Evolutionary conservation across 805 yeast genomes (phyloP).

Genomic region (Schizosaccharomyces octosporus): DNA sequence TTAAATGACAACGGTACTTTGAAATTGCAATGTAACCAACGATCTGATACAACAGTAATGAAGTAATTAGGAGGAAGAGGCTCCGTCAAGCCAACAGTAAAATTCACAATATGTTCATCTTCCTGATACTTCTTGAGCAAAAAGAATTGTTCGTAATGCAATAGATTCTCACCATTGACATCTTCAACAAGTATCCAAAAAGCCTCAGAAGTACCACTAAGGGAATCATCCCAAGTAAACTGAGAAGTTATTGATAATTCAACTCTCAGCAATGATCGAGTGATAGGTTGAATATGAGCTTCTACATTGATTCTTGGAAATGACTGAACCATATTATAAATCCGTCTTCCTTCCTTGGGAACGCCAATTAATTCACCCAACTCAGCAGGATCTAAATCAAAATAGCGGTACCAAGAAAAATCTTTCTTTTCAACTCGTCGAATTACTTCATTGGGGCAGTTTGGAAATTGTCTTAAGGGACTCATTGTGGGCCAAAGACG

Average conservation of each 20-base stretch:
- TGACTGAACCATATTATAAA: constrained; percentile 31
- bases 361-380: constrained; percentile 61
- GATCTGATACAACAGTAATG: constrained; percentile 48
- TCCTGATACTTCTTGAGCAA: constrained; percentile 27
- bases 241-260: constrained; percentile 42
- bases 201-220: constrained; percentile 42
- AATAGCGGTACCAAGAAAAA: constrained; percentile 60
- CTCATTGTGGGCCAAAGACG: constrained; percentile 68
- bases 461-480: constrained; percentile 61
- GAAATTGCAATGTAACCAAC: constrained; percentile 59
- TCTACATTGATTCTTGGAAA: constrained; percentile 47
- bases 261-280: constrained; percentile 39
- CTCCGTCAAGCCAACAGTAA: constrained; percentile 33
- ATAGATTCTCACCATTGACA: constrained; percentile 49
- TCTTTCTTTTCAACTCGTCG: constrained; percentile 54
- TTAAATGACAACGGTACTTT: constrained; percentile 35
- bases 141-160: constrained; percentile 31
- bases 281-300: constrained; percentile 51
- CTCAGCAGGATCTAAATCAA: constrained; percentile 46
- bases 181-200: constrained; percentile 61
- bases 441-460: constrained; percentile 48
- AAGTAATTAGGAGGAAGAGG: constrained; percentile 49
- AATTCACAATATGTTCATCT: constrained; percentile 33
- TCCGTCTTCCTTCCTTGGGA: constrained; percentile 32
- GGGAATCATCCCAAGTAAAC: constrained; percentile 49